Evolutionary conservation across 2,329 filamentous ascomycete genomes (phyloP), one percentile per base, ranked within the genome.

Genomic region (Aspergillus clavatus): DNA sequence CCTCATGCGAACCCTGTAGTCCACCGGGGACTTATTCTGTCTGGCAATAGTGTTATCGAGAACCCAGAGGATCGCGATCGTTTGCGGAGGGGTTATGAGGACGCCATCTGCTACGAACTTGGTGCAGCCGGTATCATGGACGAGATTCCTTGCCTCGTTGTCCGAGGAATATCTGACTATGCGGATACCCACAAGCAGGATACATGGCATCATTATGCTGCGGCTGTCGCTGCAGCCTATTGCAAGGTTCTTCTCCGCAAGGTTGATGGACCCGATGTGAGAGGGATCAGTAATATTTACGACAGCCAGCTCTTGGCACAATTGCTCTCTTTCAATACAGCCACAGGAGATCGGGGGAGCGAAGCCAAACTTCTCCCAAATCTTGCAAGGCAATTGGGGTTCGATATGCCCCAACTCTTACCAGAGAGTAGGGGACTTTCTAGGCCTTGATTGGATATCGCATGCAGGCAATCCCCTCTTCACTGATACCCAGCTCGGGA

Each of bases 121-220:
- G 45, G 45, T 28, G 52, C 49, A 10, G 49, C 45, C 5, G 50
- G 52, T 1, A 31, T 54, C 7, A 47, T 54, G 45, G 45, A 55
- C 29, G 31, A 38, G 21, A 48, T 54, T 38, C 49, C 49, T 11
- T 54, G 47, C 26, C 37, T 56, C 16, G 46, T 52, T 1, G 47
- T 53, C 6, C 40, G 51, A 29, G 51, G 53, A 11, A 52, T 52
- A 12, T 52, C 45, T 14, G 49, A 56, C 35, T 56, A 56, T 21
- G 45, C 53, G 2, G 49, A 56, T 29, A 52, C 51, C 8, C 47
- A 54, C 22, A 54, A 54, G 38, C 49, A 54, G 16, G 37, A 54
- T 36, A 21, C 12, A 21, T 55, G 50, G 52, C 46, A 50, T 41
- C 22, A 38, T 10, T 55, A 48, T 23, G 50, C 50, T 16, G 38